phyloP scores from a whole-genome alignment of 768 basidiomycete genomes.

The Kwoniella newhampshirensis region DNA sequence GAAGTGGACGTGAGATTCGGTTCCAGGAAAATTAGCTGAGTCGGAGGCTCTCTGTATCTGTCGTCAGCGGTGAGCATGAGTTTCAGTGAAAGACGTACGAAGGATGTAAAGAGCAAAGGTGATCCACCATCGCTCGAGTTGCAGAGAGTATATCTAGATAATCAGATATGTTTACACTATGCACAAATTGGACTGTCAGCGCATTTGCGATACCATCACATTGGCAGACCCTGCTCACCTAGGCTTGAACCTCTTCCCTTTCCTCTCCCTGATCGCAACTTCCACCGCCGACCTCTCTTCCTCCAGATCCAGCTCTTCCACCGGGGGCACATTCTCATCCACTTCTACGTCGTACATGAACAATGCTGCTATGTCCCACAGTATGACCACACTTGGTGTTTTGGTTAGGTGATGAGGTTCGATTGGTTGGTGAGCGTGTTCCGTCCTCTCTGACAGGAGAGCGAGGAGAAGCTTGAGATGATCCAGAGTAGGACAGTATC shows the following conservation, averaged over 20 bases:
- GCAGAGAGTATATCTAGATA: conserved; percentile 36
- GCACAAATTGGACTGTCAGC: not conserved
- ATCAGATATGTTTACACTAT: conserved; percentile 29
- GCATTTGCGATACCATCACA: too few species aligned
- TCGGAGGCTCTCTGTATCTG: conserved; percentile 11
- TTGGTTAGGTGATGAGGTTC: conserved; percentile 8
- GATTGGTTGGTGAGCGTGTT: not conserved
- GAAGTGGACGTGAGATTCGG: conserved; percentile 21
- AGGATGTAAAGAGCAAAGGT: conserved; percentile 24
- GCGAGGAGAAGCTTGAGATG: conserved; percentile 33
- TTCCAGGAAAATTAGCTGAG: conserved; percentile 39
- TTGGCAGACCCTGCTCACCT: conserved; percentile 6
- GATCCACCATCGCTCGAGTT: conserved; percentile 24
- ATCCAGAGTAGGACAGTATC: conserved; percentile 35
- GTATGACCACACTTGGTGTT: conserved; percentile 32
- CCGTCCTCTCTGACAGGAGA: conserved; percentile 22
- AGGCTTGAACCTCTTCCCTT: conserved; percentile 7
- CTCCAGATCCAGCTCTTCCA: not conserved
- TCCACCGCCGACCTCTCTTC: conserved; percentile 5
- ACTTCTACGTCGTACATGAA: conserved; percentile 31
- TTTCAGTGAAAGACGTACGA: conserved; percentile 7
- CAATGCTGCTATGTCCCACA: conserved; percentile 37
- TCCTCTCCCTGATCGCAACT: not conserved
- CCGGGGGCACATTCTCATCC: conserved; percentile 32
- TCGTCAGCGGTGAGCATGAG: conserved; percentile 4